Conservation (phyloP, 75 land plant species). For the Sequoiadendron giganteum region DNA sequence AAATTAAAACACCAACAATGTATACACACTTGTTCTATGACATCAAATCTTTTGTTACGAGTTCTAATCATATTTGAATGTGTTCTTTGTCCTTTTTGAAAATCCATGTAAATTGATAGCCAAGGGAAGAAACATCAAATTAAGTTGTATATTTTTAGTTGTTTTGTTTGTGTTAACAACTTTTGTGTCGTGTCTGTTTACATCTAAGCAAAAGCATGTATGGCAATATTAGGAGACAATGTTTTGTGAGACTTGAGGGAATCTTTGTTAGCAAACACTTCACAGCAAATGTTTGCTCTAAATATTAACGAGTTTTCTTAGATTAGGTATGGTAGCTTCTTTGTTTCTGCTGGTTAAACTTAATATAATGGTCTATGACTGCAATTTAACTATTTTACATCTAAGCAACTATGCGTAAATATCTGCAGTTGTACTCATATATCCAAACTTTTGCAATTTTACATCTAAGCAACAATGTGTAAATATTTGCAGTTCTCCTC, state of each 20-base stretch:
- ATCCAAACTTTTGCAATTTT: too few relatives aligned
- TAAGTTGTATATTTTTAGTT: neutral
- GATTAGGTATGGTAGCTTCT: neutral
- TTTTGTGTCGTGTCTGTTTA: neutral
- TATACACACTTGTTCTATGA: too few relatives aligned
- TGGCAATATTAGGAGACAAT: neutral
- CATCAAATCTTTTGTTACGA: neutral
- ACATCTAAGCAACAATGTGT: too few relatives aligned
- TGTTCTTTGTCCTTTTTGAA: neutral
- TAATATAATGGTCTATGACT: too few relatives aligned
- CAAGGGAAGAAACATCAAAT: neutral
- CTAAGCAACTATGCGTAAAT: too few relatives aligned
- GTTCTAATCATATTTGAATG: neutral
- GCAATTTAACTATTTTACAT: too few relatives aligned
- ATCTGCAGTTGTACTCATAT: too few relatives aligned
- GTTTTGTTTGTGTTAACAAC: neutral
- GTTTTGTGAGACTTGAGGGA: neutral
- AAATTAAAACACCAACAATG: too few relatives aligned
- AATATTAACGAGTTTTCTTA: neutral
- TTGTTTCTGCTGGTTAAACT: neutral
- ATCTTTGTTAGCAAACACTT: neutral
- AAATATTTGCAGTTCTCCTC: too few relatives aligned
- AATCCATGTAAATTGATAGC: neutral
- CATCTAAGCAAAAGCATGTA: neutral
- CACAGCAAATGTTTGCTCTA: neutral